Evolutionary conservation across 257 asterid genomes (phyloP).

Genomic region (Solanum chilense): DNA sequence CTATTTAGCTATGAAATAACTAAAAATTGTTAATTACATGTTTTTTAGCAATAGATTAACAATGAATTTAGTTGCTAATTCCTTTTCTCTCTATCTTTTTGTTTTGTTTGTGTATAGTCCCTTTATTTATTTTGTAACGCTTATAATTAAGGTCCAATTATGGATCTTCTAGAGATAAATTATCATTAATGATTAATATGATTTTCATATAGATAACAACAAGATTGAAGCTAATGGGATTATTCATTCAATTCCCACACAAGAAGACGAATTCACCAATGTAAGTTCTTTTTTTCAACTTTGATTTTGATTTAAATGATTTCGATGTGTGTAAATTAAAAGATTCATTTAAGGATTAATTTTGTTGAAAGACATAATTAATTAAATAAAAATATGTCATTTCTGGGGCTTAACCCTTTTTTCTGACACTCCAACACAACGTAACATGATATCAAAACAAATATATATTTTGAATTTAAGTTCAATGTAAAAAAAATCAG

Average conservation of each 20-base stretch:
- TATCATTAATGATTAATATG: background rate
- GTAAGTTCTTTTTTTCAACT: slow-evolving; percentile 16
- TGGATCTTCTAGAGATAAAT: background rate
- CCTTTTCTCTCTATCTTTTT: background rate
- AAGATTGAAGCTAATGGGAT: background rate
- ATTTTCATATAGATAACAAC: background rate
- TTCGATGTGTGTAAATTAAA: background rate
- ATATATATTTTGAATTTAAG: no score
- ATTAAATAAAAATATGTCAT: background rate
- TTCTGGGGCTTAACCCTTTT: no score
- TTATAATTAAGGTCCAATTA: background rate
- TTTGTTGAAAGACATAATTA: background rate
- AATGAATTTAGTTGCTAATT: background rate
- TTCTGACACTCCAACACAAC: no score
- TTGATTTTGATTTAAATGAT: background rate
- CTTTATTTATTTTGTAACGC: background rate
- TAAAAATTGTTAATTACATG: background rate
- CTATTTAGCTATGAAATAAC: background rate
- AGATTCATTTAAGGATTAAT: no score
- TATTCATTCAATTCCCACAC: slow-evolving; percentile 2
- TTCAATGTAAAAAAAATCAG: background rate
- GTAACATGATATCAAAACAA: no score
- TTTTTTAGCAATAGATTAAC: background rate
- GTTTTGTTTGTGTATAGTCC: background rate
- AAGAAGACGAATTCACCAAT: slow-evolving; percentile 21